Percentiles rank a stretch among this genome's conserved stretches.
phyloP scores from a whole-genome alignment of 768 basidiomycete species.

The Suillus brevipes region DNA sequence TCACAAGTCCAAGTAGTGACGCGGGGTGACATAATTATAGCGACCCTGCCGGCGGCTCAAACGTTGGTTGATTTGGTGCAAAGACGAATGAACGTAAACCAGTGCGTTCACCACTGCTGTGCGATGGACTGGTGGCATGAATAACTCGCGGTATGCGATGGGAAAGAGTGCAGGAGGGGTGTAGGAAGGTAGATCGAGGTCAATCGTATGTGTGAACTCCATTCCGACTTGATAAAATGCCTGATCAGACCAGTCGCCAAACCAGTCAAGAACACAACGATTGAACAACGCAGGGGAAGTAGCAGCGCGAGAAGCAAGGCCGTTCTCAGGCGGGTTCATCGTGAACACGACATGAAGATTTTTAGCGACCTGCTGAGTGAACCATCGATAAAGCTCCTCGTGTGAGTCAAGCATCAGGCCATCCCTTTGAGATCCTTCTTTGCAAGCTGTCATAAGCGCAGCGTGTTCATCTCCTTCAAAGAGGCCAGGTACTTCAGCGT shows the following conservation, averaged over 20 bases:
- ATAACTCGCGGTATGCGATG: conserved; percentile 79
- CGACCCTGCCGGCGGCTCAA: conserved; percentile 92
- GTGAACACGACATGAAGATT: conserved; percentile 99
- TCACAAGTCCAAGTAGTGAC: conserved; percentile 98
- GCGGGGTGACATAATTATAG: conserved; percentile 94
- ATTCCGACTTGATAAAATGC: conserved; percentile 97
- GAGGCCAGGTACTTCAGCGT: conserved; percentile 99
- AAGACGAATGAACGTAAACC: conserved; percentile 86
- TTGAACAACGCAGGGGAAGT: conserved; percentile 99
- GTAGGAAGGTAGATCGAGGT: conserved; percentile 86
- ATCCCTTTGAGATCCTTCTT: conserved; percentile 98
- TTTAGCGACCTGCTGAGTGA: conserved; percentile 96
- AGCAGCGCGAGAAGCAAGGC: conserved; percentile 91
- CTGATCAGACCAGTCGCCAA: conserved; percentile 99
- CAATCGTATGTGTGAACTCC: conserved; percentile 93
- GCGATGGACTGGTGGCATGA: conserved; percentile 87
- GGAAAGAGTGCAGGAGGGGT: conserved; percentile 83
- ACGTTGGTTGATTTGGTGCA: conserved; percentile 86
- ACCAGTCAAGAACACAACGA: conserved; percentile 99
- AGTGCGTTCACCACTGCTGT: conserved; percentile 91
- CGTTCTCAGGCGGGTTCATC: conserved; percentile 98
- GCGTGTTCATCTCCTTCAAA: conserved; percentile 99
- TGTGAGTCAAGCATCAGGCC: conserved; percentile 98
- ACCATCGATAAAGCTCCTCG: conserved; percentile 98
- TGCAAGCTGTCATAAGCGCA: conserved; percentile 98